Conservation (phyloP, 495 filamentous ascomycete species). For the Clohesyomyces aquaticus region DNA sequence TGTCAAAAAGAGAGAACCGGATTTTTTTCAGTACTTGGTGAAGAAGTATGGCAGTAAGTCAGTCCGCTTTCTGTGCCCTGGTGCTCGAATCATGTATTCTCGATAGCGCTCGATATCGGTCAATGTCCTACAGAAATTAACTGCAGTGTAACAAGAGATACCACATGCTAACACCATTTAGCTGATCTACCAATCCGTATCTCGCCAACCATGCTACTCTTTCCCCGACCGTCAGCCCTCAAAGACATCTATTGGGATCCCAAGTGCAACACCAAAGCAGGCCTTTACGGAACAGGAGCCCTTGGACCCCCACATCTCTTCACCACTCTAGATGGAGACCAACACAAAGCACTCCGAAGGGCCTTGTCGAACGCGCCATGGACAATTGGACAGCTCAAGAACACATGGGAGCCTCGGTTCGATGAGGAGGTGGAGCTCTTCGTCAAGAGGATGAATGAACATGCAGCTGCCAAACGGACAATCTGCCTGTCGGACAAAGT, state of each 20-base stretch:
- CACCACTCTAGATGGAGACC: constrained; percentile 20
- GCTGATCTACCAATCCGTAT: constrained; percentile 30
- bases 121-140: constrained; percentile 8
- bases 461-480: constrained; percentile 16
- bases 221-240: constrained; percentile 19
- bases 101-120: no score
- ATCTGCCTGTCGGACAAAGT: constrained; percentile 27
- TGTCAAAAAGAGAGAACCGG: constrained; percentile 18
- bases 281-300: constrained; percentile 12
- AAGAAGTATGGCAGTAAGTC: constrained; percentile 28
- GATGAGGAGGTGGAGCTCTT: constrained; percentile 24
- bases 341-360: constrained; percentile 23
- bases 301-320: constrained; percentile 29
- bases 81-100: no score
- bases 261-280: constrained; percentile 18
- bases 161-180: not conserved
- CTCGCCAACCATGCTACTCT: constrained; percentile 27
- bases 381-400: constrained; percentile 34
- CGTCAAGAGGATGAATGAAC: constrained; percentile 26
- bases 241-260: constrained; percentile 36
- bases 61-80: no score
- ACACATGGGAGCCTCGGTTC: constrained; percentile 29
- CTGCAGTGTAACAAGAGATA: constrained; percentile 2
- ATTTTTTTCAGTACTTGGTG: constrained; percentile 31
- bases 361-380: constrained; percentile 31